These are phyloP conservation scores for Trichaptum fuscoviolaceum DNA, from an alignment of 768 basidiomycete genomes.

Conservation along the genomic window DNA sequence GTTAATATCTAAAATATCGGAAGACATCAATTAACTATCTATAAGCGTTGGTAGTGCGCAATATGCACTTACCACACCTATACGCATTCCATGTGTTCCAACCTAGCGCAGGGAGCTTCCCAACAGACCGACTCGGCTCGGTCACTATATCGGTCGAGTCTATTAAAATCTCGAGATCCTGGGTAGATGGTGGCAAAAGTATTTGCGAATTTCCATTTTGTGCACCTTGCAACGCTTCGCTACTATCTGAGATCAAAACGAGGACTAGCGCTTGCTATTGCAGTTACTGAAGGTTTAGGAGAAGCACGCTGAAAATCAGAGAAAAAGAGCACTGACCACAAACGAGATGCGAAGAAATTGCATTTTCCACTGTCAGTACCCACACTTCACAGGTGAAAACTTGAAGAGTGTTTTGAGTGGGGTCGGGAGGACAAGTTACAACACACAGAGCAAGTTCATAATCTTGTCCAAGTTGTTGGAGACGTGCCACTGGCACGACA, in stretches of 20 bases:
- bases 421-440: too few species aligned
- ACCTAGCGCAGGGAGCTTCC: constrained; percentile 45
- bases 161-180: background rate
- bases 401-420: too few species aligned
- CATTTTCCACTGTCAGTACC: background rate
- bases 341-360: background rate
- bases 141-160: background rate
- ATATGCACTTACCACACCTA: constrained; percentile 27
- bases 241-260: background rate
- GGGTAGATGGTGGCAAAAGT: background rate
- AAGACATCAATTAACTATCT: constrained; percentile 4
- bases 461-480: too few species aligned
- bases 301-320: background rate
- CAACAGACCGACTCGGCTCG: constrained; percentile 12
- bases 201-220: background rate
- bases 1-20: constrained; percentile 32
- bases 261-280: background rate
- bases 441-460: too few species aligned
- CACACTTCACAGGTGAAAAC: too few species aligned
- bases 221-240: background rate
- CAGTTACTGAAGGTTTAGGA: background rate
- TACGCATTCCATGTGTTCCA: constrained; percentile 56
- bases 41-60: background rate
- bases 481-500: too few species aligned
- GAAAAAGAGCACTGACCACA: background rate